Percentiles rank a stretch among this genome's conserved stretches.
Conservation (phyloP, 176 grass and related monocot species). For the Oryza australiensis region DNA sequence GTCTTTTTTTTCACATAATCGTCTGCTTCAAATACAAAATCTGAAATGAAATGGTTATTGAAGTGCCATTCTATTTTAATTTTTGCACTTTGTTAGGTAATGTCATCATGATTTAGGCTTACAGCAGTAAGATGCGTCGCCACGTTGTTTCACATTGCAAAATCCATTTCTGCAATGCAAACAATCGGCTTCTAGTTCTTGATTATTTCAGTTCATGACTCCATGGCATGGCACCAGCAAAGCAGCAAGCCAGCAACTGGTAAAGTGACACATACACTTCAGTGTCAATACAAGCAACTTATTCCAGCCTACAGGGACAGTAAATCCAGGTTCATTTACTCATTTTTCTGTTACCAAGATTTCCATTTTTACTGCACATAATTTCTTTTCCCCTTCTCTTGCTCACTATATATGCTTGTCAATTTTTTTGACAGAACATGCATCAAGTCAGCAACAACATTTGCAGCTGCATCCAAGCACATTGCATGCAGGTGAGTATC, state of each 20-base stretch:
- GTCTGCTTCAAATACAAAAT: background rate
- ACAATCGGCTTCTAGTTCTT: background rate
- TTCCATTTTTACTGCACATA: background rate
- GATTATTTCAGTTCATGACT: background rate
- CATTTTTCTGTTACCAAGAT: background rate
- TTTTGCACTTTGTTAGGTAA: background rate
- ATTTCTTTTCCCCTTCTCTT: background rate
- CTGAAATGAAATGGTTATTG: background rate
- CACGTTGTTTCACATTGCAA: background rate
- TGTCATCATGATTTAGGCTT: background rate
- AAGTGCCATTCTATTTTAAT: background rate
- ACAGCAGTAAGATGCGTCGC: background rate
- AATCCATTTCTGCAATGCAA: background rate
- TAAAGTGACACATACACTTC: background rate
- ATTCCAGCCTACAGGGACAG: background rate
- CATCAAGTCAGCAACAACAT: background rate
- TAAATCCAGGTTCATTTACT: background rate
- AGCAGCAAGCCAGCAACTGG: background rate
- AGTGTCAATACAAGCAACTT: background rate
- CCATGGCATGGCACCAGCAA: background rate
- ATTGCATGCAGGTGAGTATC: constrained; percentile 12
- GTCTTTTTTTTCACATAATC: background rate
- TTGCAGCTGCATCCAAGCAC: background rate
- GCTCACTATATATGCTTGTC: background rate
- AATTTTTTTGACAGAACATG: background rate